Base-by-base conservation (phyloP, 371 early-diverging fungal genomes). In the Mortierella sp. region DNA sequence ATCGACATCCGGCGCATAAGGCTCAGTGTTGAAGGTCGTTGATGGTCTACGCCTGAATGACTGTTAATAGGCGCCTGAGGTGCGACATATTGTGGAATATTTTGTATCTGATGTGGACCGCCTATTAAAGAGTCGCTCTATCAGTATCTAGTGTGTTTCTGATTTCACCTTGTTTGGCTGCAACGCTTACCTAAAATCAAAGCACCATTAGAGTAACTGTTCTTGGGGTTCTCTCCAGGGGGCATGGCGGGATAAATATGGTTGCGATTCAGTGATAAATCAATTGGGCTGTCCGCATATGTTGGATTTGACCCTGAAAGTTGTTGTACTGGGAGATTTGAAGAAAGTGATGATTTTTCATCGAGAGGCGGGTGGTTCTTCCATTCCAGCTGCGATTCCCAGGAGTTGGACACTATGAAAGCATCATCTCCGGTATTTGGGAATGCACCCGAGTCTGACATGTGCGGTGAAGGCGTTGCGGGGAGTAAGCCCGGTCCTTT, bases 1-100 rank as follows among this genome's bases (percentile, higher is more conserved):
- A 80, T 80, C 2, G 81, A 80, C 81, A 75, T 80, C 22, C 81
- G 68, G 24, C 81, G 81, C 63, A 68, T 49, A 16, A 75, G 65
- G 32, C 60, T 54, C 8, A 61, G 18, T 3, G 70, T 72, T 47
- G 75, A 72, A 1, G 70, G 67, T 8, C 66, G 69, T 14, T 43
- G 62, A 32, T 10, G 45, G 43, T 30, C 35, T 30, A 24, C 39
- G 49, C 16, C 32, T 20, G 20, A 3, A 16, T 18, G 1, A 1
- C 47, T 26, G 26, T 8, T 37, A 2, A 22, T 16, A 1, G 22
- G 14, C 11, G 8, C 22, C n/a, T 61, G 68, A 14, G 52, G 22
- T 22, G 35, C 6, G 28, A n/a, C 14, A 49, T 30, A 26, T 58
- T 35, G 12, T 55, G 14, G 9, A 18, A 4, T 16, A 20, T 57